phyloP scores from a whole-genome alignment of 192 early-diverging fungal species.

The Coemansia pectinata region DNA sequence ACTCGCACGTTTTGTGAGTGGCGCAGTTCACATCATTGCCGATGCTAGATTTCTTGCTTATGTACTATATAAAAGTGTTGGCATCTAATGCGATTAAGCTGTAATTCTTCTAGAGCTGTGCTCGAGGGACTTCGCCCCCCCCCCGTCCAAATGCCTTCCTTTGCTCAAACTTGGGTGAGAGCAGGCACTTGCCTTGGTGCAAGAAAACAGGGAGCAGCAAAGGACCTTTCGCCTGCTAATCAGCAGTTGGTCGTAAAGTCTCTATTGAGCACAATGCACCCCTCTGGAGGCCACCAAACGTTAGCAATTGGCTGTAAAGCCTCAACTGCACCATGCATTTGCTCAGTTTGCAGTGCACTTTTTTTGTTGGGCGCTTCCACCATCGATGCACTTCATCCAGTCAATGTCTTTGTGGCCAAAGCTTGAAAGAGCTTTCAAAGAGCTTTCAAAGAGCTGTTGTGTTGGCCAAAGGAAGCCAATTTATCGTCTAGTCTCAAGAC shows the following conservation, averaged over 20 bases:
- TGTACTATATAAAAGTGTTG: conserved; percentile 3
- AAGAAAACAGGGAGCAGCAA: not conserved
- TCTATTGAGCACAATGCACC: not conserved
- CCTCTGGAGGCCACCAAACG: no score
- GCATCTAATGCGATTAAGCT: not conserved
- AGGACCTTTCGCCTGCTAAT: not conserved
- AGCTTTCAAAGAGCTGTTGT: not conserved
- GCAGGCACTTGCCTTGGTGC: not conserved
- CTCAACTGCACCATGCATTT: no score
- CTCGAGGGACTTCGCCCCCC: not conserved
- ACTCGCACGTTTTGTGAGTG: not conserved
- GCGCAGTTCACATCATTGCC: not conserved
- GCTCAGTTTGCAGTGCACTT: not conserved
- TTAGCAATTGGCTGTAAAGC: no score
- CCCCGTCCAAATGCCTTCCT: not conserved
- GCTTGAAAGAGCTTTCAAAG: not conserved
- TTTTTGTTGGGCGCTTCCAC: not conserved
- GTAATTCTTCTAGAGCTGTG: not conserved
- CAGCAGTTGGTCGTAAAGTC: not conserved
- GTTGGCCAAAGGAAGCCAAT: not conserved
- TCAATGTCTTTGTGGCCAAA: not conserved
- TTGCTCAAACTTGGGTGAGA: not conserved
- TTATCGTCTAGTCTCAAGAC: not conserved
- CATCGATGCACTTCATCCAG: not conserved
- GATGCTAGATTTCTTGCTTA: not conserved